A percentile compares a stretch with the other conserved stretches of the same genome.
These are phyloP conservation scores for Rhodosporidiobolus odoratus DNA, from an alignment of 768 basidiomycete genomes.

Conservation along the genomic window DNA sequence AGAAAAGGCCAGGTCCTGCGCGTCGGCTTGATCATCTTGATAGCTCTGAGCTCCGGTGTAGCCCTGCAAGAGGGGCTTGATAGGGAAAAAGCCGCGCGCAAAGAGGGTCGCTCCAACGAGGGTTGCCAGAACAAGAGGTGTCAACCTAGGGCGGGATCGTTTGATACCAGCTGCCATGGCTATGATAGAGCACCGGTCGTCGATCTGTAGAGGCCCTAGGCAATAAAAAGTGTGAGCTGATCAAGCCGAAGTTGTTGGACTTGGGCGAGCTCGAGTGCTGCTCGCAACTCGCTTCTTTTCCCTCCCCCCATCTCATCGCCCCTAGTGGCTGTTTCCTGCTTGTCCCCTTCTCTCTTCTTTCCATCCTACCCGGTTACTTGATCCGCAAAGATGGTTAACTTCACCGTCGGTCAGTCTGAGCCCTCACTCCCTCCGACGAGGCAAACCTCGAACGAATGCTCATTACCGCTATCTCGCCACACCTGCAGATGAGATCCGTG, in stretches of 20 bases:
- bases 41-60: not conserved
- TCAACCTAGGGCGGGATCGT: not conserved
- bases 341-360: not conserved
- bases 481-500: slow-evolving; percentile 46
- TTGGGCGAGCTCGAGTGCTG: not conserved
- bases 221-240: no score
- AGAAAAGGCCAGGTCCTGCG: slow-evolving; percentile 16
- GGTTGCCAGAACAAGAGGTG: not conserved
- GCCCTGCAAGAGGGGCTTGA: slow-evolving; percentile 29
- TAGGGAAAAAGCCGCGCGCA: slow-evolving; percentile 28
- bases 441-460: not conserved
- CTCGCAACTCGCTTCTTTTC: not conserved
- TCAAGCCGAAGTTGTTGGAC: not conserved
- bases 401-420: slow-evolving; percentile 32
- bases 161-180: not conserved
- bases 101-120: slow-evolving; percentile 12
- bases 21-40: no score
- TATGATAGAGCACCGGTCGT: no score
- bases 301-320: slow-evolving; percentile 9
- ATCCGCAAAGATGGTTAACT: slow-evolving; percentile 35
- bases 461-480: not conserved
- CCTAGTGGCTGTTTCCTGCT: not conserved
- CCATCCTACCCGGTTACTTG: not conserved
- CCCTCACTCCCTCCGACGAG: not conserved
- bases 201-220: no score